phyloP scores from a whole-genome alignment of 163 green algal genomes.

The Trebouxiophyceae sp. region DNA sequence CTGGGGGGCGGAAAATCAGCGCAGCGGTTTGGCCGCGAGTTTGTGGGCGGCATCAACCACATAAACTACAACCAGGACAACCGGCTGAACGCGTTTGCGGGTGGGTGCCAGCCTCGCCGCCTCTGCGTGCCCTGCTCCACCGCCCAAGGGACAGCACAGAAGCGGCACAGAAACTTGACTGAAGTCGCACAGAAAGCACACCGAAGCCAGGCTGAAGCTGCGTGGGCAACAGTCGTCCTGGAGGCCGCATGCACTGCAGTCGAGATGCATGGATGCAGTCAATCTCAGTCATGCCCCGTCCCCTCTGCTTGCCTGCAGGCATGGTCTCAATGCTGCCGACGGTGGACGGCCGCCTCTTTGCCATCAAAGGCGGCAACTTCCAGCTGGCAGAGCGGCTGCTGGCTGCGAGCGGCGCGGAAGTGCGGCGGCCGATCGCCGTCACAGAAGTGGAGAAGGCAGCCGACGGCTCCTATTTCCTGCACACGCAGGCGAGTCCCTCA shows the following conservation, averaged over 20 bases:
- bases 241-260: neutral
- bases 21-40: conserved; percentile 21
- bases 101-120: no score
- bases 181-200: no score
- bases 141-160: neutral
- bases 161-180: neutral
- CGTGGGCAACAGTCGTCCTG: neutral
- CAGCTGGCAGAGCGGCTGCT: conserved; percentile 23
- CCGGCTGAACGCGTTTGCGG: conserved; percentile 22
- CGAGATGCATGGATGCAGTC: neutral
- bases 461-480: conserved; percentile 10
- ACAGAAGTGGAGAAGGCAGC: neutral
- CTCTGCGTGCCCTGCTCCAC: neutral
- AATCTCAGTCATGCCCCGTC: no score
- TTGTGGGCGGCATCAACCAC: conserved; percentile 26
- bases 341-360: conserved; percentile 19
- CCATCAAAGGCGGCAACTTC: conserved; percentile 32
- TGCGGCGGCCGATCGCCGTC: conserved; percentile 6
- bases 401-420: neutral
- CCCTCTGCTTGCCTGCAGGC: conserved; percentile 3
- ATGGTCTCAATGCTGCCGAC: conserved; percentile 39
- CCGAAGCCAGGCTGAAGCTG: no score
- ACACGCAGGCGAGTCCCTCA: no score
- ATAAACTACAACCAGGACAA: conserved; percentile 43
- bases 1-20: conserved; percentile 4